Evolutionary conservation across 2,329 filamentous ascomycete species (phyloP).

Genomic region (Colletotrichum tropicale): DNA sequence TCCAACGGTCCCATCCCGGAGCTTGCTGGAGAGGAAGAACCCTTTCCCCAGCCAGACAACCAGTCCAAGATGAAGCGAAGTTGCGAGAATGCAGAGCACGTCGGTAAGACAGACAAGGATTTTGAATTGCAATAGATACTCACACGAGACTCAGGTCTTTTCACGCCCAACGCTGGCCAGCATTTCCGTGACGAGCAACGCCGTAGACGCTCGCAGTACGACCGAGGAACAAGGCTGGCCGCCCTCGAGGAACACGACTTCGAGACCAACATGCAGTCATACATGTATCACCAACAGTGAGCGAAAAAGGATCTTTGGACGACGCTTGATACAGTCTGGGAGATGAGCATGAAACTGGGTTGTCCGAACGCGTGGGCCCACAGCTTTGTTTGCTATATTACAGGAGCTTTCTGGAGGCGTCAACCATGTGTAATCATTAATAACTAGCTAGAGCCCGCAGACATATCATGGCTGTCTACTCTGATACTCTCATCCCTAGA

Average conservation of each 20-base stretch:
- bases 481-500: neutral
- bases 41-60: constrained; percentile 82
- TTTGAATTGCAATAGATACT: neutral
- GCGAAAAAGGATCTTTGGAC: constrained; percentile 11
- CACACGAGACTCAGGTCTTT: constrained; percentile 62
- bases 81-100: constrained; percentile 83
- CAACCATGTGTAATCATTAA: constrained; percentile 11
- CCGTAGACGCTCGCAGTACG: constrained; percentile 77
- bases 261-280: constrained; percentile 44
- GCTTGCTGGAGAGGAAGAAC: constrained; percentile 72
- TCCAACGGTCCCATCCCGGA: constrained; percentile 51
- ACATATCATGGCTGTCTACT: constrained; percentile 3
- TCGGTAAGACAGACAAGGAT: constrained; percentile 60
- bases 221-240: constrained; percentile 78
- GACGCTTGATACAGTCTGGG: neutral
- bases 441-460: constrained; percentile 13
- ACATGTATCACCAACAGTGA: constrained; percentile 22
- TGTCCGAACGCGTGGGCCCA: neutral
- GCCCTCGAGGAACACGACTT: constrained; percentile 68
- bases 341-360: neutral
- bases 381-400: constrained; percentile 16
- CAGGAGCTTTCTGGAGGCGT: constrained; percentile 16
- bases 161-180: constrained; percentile 78
- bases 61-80: constrained; percentile 86
- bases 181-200: constrained; percentile 78